Base-by-base conservation (phyloP, 2,329 filamentous ascomycete genomes). In the Pestalotiopsis sp. region DNA sequence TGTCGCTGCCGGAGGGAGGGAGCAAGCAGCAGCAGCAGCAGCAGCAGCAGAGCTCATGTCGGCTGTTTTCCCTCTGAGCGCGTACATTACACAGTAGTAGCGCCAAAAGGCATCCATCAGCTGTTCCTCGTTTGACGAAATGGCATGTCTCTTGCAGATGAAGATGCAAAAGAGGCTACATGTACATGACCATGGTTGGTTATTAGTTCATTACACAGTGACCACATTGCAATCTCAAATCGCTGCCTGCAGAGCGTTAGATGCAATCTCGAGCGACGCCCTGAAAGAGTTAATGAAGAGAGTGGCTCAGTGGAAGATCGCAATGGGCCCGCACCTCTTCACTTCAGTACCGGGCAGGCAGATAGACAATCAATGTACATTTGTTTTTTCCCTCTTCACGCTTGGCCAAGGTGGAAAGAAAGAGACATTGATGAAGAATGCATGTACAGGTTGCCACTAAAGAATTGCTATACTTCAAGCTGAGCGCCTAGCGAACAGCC, bases 111-210 rank as follows among this genome's bases (percentile, higher is more conserved):
- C 39, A 52, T 45, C 38, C 39, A 52, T 45, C 38, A 64, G 61
- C 61, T 64, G 61, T 64, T 64, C 25, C 61, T 64, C 61, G n/a
- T 62, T 62, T 64, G 61, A 64, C 39, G 38, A 64, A 23, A 64
- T 52, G 61, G 25, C 27, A n/a, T 23, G 61, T 25, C 36, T 20
- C 23, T 20, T 39, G 36, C 27, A 64, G 12, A 20, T 52, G 20
- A n/a, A 20, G 13, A 14, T 36, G 36, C 27, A 49, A 27, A 25
- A 23, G 36, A 52, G 31, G 36, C 23, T 36, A 25, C 14, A 23
- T 12, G 61, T 20, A 64, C 39, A 36, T 36, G 38, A 13, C 23
- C 39, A 36, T 36, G 39, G 36, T 9, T 13, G 23, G 11, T 49
- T 31, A 31, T 64, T 64, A 39, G 38, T 64, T 64, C 11, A 36